Evolutionary conservation across 768 basidiomycete genomes (phyloP), one percentile per base, ranked within the genome.

Genomic region (Termitomyces sp.): DNA sequence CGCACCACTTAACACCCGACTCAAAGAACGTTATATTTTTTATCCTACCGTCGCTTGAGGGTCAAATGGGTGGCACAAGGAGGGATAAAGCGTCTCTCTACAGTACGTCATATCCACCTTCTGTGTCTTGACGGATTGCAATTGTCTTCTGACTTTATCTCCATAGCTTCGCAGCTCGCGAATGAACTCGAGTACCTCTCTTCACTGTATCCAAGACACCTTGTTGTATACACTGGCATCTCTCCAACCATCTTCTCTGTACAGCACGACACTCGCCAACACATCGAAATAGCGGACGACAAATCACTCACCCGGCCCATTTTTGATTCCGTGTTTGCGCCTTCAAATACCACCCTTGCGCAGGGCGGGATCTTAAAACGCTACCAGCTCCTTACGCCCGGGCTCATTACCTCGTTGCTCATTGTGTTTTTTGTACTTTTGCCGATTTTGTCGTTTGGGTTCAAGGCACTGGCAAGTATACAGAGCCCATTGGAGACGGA

Each of bases 381-480:
- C 34, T 91, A 90, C 68, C 88, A 90, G 65, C 77, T 90, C 45
- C 79, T 92, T 46, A 89, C 88, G 0, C 87, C 90, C 1, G 86
- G 78, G 0, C 75, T 93, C 46, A 88, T 92, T 68, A 78, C 76
- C 4, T 66, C 76, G 7, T 77, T 92, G 17, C 76, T 91, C 47
- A 69, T 91, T 44, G 70, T 72, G 0, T 73, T 91, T 63, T 87
- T 90, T 66, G 63, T 90, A 48, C 72, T 89, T 12, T 64, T 92
- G 22, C 88, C 92, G 1, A 68, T 87, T 45, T 65, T 89, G 11
- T 71, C 84, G 65, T 53, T 87, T 38, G 85, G 85, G 28, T 76
- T 91, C 51, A 75, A 70, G 21, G 82, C 89, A 0, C 75, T 92
- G 40, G 78, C 86, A 21, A 85, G 85, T 61, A 89, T 92, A 56